Conservation (phyloP, 164 flowering plant species). For the Paratinospora sagittata region DNA sequence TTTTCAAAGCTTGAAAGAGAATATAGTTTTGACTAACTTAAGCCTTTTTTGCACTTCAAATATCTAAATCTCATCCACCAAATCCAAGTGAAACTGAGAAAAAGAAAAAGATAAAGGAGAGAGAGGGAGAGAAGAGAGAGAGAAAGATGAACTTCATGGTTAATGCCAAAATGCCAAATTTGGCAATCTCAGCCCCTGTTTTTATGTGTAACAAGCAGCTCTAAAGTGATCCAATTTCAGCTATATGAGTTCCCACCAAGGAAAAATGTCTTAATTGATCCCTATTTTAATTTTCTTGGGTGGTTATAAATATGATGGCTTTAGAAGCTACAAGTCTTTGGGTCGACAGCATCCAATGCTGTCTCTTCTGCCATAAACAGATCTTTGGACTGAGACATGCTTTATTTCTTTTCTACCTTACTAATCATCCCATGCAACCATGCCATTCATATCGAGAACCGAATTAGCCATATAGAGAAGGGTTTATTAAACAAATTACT, state of each 20-base stretch:
- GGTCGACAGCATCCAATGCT: not conserved
- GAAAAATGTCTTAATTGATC: not conserved
- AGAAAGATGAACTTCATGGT: not conserved
- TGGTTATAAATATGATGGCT: not conserved
- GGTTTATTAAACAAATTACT: not conserved
- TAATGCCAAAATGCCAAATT: not conserved
- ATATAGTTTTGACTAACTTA: conserved; percentile 2
- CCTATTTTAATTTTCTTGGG: not conserved
- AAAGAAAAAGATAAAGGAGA: not conserved
- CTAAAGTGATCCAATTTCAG: not conserved
- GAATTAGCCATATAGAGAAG: too few relatives aligned
- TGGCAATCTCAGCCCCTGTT: not conserved
- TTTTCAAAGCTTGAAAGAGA: conserved; percentile 1
- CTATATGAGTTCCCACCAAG: not conserved
- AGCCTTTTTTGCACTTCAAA: not conserved
- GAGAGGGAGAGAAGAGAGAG: not conserved
- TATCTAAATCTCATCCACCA: conserved; percentile 1
- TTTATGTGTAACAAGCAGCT: not conserved
- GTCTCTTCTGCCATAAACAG: not conserved
- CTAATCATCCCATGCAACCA: not conserved
- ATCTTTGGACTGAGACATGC: not conserved
- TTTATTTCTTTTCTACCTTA: not conserved
- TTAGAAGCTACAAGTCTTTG: not conserved
- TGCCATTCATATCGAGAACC: not conserved
- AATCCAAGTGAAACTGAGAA: not conserved